These are phyloP conservation scores for Kalmanozyma brasiliensis DNA, from an alignment of 1,284 basidiomycete genomes.

Conservation along the genomic window DNA sequence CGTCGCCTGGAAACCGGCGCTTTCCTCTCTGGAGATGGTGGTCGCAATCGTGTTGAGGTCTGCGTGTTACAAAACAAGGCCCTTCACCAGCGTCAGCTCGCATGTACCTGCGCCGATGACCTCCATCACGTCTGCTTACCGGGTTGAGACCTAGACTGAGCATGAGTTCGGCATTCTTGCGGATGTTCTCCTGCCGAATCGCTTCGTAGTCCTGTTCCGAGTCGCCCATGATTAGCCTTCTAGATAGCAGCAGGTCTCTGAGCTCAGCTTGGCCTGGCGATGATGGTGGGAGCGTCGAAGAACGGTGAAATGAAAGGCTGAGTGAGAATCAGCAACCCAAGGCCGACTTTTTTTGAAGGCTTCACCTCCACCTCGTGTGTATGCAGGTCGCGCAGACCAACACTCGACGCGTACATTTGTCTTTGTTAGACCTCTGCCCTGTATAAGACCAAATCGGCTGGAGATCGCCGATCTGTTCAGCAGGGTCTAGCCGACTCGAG, in stretches of 20 bases:
- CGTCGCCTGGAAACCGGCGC: conserved; percentile 10
- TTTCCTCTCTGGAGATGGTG: conserved; percentile 39
- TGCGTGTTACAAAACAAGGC: neutral
- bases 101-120: neutral
- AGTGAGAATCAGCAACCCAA: no score
- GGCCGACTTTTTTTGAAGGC: neutral
- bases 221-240: conserved; percentile 29
- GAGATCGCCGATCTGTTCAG: neutral
- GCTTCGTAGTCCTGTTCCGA: conserved; percentile 50
- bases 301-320: neutral
- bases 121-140: conserved; percentile 23
- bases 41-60: conserved; percentile 29
- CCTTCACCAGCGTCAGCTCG: no score
- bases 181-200: conserved; percentile 67
- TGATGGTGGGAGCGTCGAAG: neutral
- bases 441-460: conserved; percentile 8
- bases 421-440: neutral
- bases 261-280: neutral
- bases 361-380: conserved; percentile 10
- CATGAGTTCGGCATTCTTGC: conserved; percentile 61
- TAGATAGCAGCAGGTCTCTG: neutral
- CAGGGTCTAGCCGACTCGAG: no score
- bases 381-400: conserved; percentile 21
- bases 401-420: neutral
- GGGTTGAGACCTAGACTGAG: conserved; percentile 46